Conservation (phyloP, 352 stramenopile species). For the Pythium scleroteichum region DNA sequence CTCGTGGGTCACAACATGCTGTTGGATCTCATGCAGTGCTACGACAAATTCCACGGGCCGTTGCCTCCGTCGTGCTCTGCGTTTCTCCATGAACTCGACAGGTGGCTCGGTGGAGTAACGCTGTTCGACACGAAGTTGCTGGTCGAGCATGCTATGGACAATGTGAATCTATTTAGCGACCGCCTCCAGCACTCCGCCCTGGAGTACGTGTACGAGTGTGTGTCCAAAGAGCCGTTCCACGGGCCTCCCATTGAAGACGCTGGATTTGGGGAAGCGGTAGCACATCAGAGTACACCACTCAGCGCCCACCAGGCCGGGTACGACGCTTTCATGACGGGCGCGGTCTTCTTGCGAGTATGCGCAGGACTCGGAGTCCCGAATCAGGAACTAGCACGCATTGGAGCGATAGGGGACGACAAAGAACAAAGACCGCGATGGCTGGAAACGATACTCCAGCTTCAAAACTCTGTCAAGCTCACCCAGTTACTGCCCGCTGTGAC, state of each 20-base stretch:
- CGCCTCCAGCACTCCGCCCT: slow-evolving; percentile 60
- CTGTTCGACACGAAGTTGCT: slow-evolving; percentile 82
- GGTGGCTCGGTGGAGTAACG: slow-evolving; percentile 43
- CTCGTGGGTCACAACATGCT: slow-evolving; percentile 81
- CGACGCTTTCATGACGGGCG: slow-evolving; percentile 80
- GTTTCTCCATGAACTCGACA: slow-evolving; percentile 58
- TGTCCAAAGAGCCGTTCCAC: slow-evolving; percentile 71
- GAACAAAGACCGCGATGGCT: neutral
- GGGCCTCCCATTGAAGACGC: slow-evolving; percentile 26
- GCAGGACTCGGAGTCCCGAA: slow-evolving; percentile 60
- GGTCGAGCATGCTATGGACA: slow-evolving; percentile 64
- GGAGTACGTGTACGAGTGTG: slow-evolving; percentile 59
- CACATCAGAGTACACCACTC: neutral
- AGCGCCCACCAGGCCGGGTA: slow-evolving; percentile 70
- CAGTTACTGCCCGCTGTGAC: slow-evolving; percentile 51
- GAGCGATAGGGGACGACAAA: neutral
- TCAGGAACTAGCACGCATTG: slow-evolving; percentile 43
- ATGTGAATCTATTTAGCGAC: slow-evolving; percentile 56
- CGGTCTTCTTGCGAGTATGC: slow-evolving; percentile 71
- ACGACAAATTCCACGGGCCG: slow-evolving; percentile 71
- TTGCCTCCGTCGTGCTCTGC: slow-evolving; percentile 52
- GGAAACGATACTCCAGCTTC: slow-evolving; percentile 46
- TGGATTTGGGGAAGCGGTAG: neutral
- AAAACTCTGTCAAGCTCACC: slow-evolving; percentile 41
- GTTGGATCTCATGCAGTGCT: slow-evolving; percentile 81